Evolutionary conservation across 176 grass and related monocot species (phyloP), one percentile per base, ranked within the genome.

Genomic region (Thalia dealbata): DNA sequence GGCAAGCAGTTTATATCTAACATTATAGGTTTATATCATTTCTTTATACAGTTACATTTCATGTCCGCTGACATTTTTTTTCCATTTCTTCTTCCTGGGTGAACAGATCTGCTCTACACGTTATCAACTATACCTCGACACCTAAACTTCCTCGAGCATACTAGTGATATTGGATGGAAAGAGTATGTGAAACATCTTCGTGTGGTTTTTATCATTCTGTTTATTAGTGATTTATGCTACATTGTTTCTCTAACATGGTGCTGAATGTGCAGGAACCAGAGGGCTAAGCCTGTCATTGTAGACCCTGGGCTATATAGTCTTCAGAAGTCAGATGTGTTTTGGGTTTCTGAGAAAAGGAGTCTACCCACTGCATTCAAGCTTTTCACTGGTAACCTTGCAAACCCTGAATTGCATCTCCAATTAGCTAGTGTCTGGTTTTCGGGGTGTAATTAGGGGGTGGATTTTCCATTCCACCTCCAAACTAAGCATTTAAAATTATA

Each of bases 361-460:
- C 81, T 99, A 28, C 95, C 95, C 32, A 95, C 90, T 18, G 90
- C 90, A 58, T 99, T 99, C 75, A 99, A 99, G 81, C 95, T 99
- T 62, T 99, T 99, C 79, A 99, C 90, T 28, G 95, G 95, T 99
- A 82, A 9, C 23, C 1, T 9, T 61, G 7, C 25, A 9, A 48
- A 48, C 45, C 1, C 45, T 10, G 6, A 48, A 48, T 48, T 48
- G 45, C 45, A 48, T 48, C 45, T 48, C 11, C 45, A 48, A 48
- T 48, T 48, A n/a, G n/a, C n/a, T n/a, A n/a, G n/a, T n/a, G n/a
- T n/a, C n/a, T n/a, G n/a, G n/a, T n/a, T n/a, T n/a, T n/a, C n/a
- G n/a, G n/a, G n/a, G n/a, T n/a, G n/a, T n/a, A n/a, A n/a, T n/a
- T n/a, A n/a, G n/a, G n/a, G n/a, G n/a, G n/a, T n/a, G n/a, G n/a